Base-by-base conservation (phyloP, 1,284 basidiomycete genomes). In the Tilletia indica region DNA sequence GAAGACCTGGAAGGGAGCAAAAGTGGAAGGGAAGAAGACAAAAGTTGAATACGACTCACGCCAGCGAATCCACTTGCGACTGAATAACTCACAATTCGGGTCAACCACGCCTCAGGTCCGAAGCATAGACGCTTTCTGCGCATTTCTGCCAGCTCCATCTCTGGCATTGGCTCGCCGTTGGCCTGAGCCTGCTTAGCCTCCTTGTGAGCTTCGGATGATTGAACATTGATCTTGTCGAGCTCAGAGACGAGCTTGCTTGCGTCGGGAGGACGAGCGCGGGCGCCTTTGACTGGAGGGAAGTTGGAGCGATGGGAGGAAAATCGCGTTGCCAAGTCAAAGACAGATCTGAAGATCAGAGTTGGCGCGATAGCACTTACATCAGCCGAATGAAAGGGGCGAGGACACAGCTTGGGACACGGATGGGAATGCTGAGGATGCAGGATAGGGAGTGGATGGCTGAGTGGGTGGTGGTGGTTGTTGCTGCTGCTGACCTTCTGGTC, bases 21-120 rank as follows among this genome's bases (percentile, higher is more conserved):
- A 12, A 63, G 34, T 42, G 39, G 6, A 63, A 58, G 36, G 9
- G 16, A 19, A 19, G 19, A 54, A 54, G n/a, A 8, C n/a, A 19
- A n/a, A 1, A 11, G 31, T 8, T 54, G 8, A 25, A 2, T 2
- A 49, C 48, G 48, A 12, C 1, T 49, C 14, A 49, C 47, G 12
- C 12, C n/a, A 49, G 12, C 19, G 34, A 42, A 19, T 47, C 49
- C 8, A 38, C 51, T n/a, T 49, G 48, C 48, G 1, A 49, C n/a
- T 49, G 14, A 14, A 12, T 1, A 6, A 63, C 58, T 42, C 19
- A 70, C 54, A n/a, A 49, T 47, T 38, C 69, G 36, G 6, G 54
- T 77, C 39, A 80, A 67, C 79, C 79, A 80, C 2, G 67, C 74
- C 34, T 81, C 79, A 0, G 79, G 79, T 1, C 78, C 79, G 48